A percentile compares a stretch with the other conserved stretches of the same genome.
These are phyloP conservation scores for Xylariaceae sp. DNA, from an alignment of 2,329 filamentous ascomycete genomes.

Conservation along the genomic window DNA sequence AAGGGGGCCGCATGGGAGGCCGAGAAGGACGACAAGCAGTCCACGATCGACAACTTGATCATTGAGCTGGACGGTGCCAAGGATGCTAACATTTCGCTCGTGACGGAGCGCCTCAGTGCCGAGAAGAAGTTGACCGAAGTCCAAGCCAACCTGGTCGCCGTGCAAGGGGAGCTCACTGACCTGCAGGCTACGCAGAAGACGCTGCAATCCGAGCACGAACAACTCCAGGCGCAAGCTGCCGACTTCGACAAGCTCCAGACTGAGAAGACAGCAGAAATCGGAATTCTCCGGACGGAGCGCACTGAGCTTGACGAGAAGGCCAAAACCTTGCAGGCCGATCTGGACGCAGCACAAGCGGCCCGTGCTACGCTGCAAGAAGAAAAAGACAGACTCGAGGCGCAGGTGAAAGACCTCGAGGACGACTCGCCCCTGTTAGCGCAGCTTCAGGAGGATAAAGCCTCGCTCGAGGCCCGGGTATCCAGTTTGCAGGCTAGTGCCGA, in stretches of 20 bases:
- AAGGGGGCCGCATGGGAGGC: constrained; percentile 21
- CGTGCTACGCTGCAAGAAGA: constrained; percentile 23
- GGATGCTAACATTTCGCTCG: constrained; percentile 30
- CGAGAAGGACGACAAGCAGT: constrained; percentile 26
- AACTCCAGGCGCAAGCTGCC: constrained; percentile 21
- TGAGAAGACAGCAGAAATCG: constrained; percentile 17
- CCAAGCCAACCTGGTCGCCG: constrained; percentile 21
- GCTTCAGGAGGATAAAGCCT: constrained; percentile 26
- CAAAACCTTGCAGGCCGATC: constrained; percentile 26
- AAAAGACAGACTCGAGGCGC: constrained; percentile 19
- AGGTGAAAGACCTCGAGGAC: constrained; percentile 25
- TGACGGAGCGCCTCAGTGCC: constrained; percentile 23
- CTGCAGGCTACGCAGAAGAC: constrained; percentile 22
- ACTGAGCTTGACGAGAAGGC: constrained; percentile 25
- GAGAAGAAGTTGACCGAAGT: constrained; percentile 21
- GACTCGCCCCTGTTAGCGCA: constrained; percentile 19
- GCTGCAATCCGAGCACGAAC: constrained; percentile 26
- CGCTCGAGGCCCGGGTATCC: constrained; percentile 21
- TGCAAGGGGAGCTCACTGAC: constrained; percentile 23
- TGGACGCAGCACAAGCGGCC: constrained; percentile 25
- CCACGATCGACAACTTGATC: constrained; percentile 24
- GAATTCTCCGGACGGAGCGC: constrained; percentile 25
- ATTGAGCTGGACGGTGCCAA: constrained; percentile 28
- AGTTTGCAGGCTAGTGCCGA: constrained; percentile 17
- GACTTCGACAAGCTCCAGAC: constrained; percentile 27